Evolutionary conservation across 169 alveolate genomes (phyloP).

Genomic region (Plasmodium relictum): DNA sequence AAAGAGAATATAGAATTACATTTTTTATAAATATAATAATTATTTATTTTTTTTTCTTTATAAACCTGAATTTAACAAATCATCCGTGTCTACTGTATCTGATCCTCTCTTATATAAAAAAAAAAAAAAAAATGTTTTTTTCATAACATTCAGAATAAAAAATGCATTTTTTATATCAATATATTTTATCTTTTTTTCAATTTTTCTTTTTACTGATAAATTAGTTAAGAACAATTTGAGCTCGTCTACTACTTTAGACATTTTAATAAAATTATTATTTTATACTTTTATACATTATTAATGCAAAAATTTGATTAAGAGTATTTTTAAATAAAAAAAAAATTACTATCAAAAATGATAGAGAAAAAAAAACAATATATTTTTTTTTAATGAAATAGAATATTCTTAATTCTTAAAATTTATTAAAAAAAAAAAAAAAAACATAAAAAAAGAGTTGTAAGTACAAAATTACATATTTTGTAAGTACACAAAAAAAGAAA

Average conservation of each 20-base stretch:
- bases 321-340: neutral
- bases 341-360: neutral
- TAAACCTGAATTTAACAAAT: constrained; percentile 49
- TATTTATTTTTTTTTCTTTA: neutral
- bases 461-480: neutral
- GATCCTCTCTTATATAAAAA: constrained; percentile 54
- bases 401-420: neutral
- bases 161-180: neutral
- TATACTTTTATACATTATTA: neutral
- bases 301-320: too few species aligned
- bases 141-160: neutral
- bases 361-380: neutral
- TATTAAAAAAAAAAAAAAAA: neutral
- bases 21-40: neutral
- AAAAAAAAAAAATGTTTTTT: neutral
- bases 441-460: neutral
- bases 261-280: constrained; percentile 10
- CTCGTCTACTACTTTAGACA: constrained; percentile 66
- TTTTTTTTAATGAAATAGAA: neutral
- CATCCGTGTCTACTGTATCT: constrained; percentile 47
- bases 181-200: neutral
- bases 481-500: neutral
- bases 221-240: constrained; percentile 57
- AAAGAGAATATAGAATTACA: neutral
- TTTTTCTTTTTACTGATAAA: constrained; percentile 27